Evolutionary conservation across 2,329 filamentous ascomycete species (phyloP).

Genomic region (Exophiala spinifera): DNA sequence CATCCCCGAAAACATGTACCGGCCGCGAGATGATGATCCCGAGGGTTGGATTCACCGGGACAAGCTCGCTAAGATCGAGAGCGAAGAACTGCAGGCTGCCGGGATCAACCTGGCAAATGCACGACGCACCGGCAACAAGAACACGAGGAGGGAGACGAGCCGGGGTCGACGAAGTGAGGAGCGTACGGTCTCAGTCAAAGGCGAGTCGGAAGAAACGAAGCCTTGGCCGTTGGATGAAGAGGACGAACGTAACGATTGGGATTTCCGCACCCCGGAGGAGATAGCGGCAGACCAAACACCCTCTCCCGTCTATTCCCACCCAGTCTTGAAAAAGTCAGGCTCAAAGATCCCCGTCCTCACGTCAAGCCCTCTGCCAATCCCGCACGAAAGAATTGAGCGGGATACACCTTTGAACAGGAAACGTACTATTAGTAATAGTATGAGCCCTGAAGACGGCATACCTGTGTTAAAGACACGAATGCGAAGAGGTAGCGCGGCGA

Average conservation of each 20-base stretch:
- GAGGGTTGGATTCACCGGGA: slow-evolving; percentile 52
- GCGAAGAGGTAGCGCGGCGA: slow-evolving; percentile 48
- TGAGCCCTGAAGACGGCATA: slow-evolving; percentile 60
- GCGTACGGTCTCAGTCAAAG: slow-evolving; percentile 32
- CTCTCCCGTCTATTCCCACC: slow-evolving; percentile 52
- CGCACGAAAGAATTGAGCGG: slow-evolving; percentile 68
- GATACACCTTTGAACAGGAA: slow-evolving; percentile 65
- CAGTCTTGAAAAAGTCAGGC: slow-evolving; percentile 56
- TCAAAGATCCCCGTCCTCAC: slow-evolving; percentile 88
- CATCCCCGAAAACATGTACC: slow-evolving; percentile 31
- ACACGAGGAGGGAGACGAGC: slow-evolving; percentile 36
- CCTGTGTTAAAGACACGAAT: slow-evolving; percentile 62
- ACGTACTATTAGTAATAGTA: slow-evolving; percentile 54
- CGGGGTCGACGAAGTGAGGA: slow-evolving; percentile 37
- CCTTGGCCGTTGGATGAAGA: slow-evolving; percentile 42
- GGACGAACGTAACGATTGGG: slow-evolving; percentile 58
- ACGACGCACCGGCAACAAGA: slow-evolving; percentile 38
- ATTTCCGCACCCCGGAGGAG: slow-evolving; percentile 74
- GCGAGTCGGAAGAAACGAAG: slow-evolving; percentile 36
- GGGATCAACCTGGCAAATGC: slow-evolving; percentile 43
- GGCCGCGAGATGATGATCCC: slow-evolving; percentile 33
- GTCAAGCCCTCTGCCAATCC: slow-evolving; percentile 72
- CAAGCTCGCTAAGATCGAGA: slow-evolving; percentile 50
- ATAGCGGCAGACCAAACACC: slow-evolving; percentile 56
- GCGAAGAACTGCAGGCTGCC: slow-evolving; percentile 49